Percentiles rank a stretch among this genome's conserved stretches.
These are phyloP conservation scores for Austroboletus festivus DNA, from an alignment of 768 basidiomycete species.

Conservation along the genomic window DNA sequence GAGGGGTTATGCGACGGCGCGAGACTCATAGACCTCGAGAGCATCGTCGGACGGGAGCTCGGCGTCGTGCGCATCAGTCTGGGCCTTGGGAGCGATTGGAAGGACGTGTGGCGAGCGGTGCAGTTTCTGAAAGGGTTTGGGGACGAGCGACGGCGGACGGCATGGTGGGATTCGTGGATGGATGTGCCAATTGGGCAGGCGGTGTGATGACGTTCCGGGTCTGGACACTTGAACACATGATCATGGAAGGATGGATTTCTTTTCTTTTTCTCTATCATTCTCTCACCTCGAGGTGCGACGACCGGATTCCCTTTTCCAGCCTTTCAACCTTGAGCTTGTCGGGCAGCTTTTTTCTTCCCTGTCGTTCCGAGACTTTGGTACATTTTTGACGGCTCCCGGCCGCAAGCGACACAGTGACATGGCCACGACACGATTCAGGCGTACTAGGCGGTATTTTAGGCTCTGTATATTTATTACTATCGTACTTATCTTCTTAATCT, in stretches of 20 bases:
- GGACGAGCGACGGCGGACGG: constrained; percentile 33
- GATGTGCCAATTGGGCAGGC: constrained; percentile 34
- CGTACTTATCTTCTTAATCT: too few relatives aligned
- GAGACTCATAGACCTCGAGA: constrained; percentile 61
- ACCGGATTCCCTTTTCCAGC: neutral
- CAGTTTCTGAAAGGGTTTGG: constrained; percentile 47
- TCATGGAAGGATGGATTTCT: neutral
- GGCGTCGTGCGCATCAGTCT: constrained; percentile 77
- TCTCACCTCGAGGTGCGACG: too few relatives aligned
- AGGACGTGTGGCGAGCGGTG: constrained; percentile 63
- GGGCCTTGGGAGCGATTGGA: constrained; percentile 75
- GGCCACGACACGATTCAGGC: too few relatives aligned
- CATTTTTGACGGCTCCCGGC: too few relatives aligned
- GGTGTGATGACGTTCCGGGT: constrained; percentile 16
- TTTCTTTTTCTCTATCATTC: neutral
- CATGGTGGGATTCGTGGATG: constrained; percentile 42
- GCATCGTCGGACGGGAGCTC: constrained; percentile 58
- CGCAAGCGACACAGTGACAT: too few relatives aligned
- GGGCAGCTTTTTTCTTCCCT: too few relatives aligned
- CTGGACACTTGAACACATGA: too few relatives aligned
- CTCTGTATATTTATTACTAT: too few relatives aligned
- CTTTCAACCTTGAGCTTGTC: neutral
- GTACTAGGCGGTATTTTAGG: too few relatives aligned
- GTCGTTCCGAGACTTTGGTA: too few relatives aligned
- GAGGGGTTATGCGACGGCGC: constrained; percentile 53